Percentiles rank a stretch among this genome's conserved stretches.
Evolutionary conservation across 768 basidiomycete species (phyloP).

Genomic region (Leccinellum luteum): DNA sequence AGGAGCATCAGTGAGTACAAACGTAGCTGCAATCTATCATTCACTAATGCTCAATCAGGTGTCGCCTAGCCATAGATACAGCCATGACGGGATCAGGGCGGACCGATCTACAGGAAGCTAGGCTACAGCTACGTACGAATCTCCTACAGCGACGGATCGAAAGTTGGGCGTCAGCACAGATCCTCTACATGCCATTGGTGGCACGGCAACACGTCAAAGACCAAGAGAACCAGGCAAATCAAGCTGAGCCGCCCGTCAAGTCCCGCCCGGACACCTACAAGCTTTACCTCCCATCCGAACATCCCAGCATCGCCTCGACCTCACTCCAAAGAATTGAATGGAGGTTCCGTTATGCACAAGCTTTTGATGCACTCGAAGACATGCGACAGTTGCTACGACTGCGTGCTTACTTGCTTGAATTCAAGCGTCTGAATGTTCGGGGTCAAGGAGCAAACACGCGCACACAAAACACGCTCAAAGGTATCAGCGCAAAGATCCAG

Average conservation of each 20-base stretch:
- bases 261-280: too few relatives aligned
- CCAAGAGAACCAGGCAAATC: too few relatives aligned
- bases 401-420: not conserved
- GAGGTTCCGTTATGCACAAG: not conserved
- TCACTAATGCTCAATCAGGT: too few relatives aligned
- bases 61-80: not conserved
- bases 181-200: not conserved
- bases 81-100: not conserved
- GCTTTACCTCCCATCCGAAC: not conserved
- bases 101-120: not conserved
- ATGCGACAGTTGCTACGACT: not conserved
- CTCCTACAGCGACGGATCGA: not conserved
- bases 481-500: not conserved
- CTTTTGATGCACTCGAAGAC: not conserved
- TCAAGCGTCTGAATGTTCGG: not conserved
- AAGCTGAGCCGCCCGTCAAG: too few relatives aligned
- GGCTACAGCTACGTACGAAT: not conserved
- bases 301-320: too few relatives aligned
- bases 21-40: too few relatives aligned
- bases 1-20: not conserved
- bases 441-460: not conserved
- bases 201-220: not conserved
- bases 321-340: not conserved
- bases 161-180: not conserved
- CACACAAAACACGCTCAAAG: not conserved